These are phyloP conservation scores for Beauveria bassiana DNA, from an alignment of 2,329 filamentous ascomycete species.

Conservation along the genomic window DNA sequence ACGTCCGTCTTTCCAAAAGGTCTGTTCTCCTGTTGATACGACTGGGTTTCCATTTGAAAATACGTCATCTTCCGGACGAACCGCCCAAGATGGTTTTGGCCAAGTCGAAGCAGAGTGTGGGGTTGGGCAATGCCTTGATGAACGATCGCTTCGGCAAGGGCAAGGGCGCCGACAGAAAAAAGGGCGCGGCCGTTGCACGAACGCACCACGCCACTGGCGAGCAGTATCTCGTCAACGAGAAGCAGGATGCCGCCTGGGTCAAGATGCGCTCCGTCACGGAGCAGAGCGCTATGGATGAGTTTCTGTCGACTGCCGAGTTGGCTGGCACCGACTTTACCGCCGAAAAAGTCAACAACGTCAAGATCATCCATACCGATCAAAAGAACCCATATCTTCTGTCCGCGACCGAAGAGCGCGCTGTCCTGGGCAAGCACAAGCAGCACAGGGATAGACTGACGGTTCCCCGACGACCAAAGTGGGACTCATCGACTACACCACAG, in stretches of 20 bases:
- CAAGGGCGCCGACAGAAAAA: conserved; percentile 77
- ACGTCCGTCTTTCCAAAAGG: neutral
- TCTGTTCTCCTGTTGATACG: neutral
- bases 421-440: conserved; percentile 72
- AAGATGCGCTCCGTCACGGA: conserved; percentile 99
- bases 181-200: conserved; percentile 47
- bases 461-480: conserved; percentile 83
- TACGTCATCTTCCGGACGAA: conserved; percentile 12
- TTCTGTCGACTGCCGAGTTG: conserved; percentile 88
- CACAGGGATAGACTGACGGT: conserved; percentile 78
- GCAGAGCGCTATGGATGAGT: conserved; percentile 93
- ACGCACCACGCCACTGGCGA: conserved; percentile 76
- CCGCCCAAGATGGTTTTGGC: conserved; percentile 49
- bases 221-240: conserved; percentile 85
- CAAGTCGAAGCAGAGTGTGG: conserved; percentile 92
- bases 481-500: conserved; percentile 72
- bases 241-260: conserved; percentile 89
- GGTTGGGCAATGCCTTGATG: conserved; percentile 96
- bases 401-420: conserved; percentile 69
- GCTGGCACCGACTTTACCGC: conserved; percentile 99
- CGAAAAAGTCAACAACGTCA: conserved; percentile 98
- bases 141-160: conserved; percentile 96
- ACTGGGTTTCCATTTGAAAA: neutral
- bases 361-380: conserved; percentile 95
- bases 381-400: conserved; percentile 91